Base-by-base conservation (phyloP, 2,329 filamentous ascomycete genomes). In the Phyllosticta citrichinensis region DNA sequence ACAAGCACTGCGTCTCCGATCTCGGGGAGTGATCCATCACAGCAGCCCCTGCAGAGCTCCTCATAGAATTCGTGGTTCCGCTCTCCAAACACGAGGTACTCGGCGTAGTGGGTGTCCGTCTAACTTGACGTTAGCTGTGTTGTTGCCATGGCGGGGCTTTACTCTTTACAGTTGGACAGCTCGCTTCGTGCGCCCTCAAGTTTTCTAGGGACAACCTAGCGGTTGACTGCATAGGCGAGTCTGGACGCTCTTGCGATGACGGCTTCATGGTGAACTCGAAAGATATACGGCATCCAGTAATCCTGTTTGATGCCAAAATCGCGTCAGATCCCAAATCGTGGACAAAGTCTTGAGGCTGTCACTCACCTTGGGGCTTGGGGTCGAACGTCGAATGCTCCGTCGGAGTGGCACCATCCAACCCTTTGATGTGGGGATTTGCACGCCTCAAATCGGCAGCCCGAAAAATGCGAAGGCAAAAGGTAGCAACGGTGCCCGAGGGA, bases 31-130 rank as follows among this genome's bases (percentile, higher is more conserved):
- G 17, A 47, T 47, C 40, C 40, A n/a, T 47, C 40, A n/a, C 40
- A 47, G 5, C 40, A 47, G 40, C 40, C n/a, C 5, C 53, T 19
- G 40, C 35, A 52, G n/a, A 60, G 53, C 58, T 56, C 58, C 19
- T 60, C 52, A 40, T 55, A 60, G 53, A 47, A 53, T 27, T 55
- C 55, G 40, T 50, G 50, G 35, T 60, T 25, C 19, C 58, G 52
- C 33, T 61, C 59, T 11, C 54, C 59, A 40, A 22, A 35, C 9
- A 61, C 54, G 10, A 61, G 27, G 20, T 61, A 52, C 40, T 61
- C 55, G 24, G 59, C 59, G n/a, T 61, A 54, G 30, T 61, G 50
- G 22, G 59, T 57, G 25, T 61, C 59, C 5, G 59, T 56, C 59
- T 61, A 17, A 10, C 25, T 3, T 22, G 8, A 14, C 20, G n/a